phyloP scores from a whole-genome alignment of 2,329 filamentous ascomycete genomes.

The Davidsoniella australis region DNA sequence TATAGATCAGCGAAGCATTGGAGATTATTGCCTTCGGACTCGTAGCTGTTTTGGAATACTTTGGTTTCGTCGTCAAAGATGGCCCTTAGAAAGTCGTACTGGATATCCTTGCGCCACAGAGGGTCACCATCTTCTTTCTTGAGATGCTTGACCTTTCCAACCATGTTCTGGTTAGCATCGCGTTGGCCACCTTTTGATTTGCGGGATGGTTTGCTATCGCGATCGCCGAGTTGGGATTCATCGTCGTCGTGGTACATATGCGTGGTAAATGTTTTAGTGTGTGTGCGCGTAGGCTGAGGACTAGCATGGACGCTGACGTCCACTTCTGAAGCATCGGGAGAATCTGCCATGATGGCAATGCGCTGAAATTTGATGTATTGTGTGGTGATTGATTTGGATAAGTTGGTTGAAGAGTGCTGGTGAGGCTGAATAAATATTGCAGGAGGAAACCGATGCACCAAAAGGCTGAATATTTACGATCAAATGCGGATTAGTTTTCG shows the following conservation, averaged over 20 bases:
- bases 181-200: constrained; percentile 17
- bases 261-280: constrained; percentile 28
- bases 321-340: constrained; percentile 27
- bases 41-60: constrained; percentile 87
- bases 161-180: constrained; percentile 21
- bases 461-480: too few species aligned
- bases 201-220: constrained; percentile 22
- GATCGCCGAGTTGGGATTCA: constrained; percentile 24
- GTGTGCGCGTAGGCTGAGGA: constrained; percentile 22
- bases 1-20: constrained; percentile 89
- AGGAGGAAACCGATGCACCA: too few species aligned
- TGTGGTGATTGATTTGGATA: neutral
- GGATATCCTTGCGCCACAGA: constrained; percentile 73
- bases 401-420: neutral
- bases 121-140: constrained; percentile 84
- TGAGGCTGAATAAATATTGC: neutral
- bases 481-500: too few species aligned
- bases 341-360: constrained; percentile 11
- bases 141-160: constrained; percentile 62
- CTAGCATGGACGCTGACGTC: constrained; percentile 31
- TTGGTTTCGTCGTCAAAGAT: constrained; percentile 58
- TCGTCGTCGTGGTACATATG: constrained; percentile 31
- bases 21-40: constrained; percentile 39
- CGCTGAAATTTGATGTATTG: neutral
- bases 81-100: constrained; percentile 67